Conservation (phyloP, 2,329 filamentous ascomycete species). For the Neoascochyta sp. region DNA sequence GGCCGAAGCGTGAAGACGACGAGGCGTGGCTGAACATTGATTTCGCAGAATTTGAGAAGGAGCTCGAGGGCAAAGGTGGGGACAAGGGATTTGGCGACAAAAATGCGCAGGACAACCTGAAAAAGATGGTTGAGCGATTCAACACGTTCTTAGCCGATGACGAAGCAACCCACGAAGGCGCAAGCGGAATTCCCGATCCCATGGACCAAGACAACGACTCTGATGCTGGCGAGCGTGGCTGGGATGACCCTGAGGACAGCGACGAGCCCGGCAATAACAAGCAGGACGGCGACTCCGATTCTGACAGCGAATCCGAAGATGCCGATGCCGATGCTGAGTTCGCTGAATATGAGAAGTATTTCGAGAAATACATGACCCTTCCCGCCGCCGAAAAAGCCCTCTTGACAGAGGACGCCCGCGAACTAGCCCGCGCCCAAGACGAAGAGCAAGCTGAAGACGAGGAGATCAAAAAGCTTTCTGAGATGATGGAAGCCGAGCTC, state of each 20-base stretch:
- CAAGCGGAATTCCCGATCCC: conserved; percentile 59
- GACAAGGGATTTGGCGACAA: conserved; percentile 57
- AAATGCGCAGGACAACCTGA: conserved; percentile 68
- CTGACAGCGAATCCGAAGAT: conserved; percentile 62
- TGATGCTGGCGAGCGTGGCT: conserved; percentile 45
- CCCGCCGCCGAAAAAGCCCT: conserved; percentile 40
- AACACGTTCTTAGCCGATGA: conserved; percentile 88
- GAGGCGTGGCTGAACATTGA: conserved; percentile 92
- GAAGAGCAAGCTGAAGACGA: conserved; percentile 45
- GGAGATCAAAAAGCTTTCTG: conserved; percentile 62
- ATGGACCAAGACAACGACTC: conserved; percentile 64
- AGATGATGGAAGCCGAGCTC: conserved; percentile 70
- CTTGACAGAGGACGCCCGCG: conserved; percentile 33
- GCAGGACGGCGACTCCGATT: conserved; percentile 38
- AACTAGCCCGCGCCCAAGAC: conserved; percentile 41
- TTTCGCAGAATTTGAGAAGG: conserved; percentile 81
- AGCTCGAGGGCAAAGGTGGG: conserved; percentile 56
- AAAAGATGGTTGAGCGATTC: conserved; percentile 91
- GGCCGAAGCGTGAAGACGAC: conserved; percentile 71
- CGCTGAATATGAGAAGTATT: conserved; percentile 69
- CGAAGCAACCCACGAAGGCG: conserved; percentile 73
- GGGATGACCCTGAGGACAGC: conserved; percentile 42
- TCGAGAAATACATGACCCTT: conserved; percentile 78
- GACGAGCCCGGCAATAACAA: conserved; percentile 39
- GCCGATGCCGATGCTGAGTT: conserved; percentile 76